Conservation (phyloP, 2,329 filamentous ascomycete species). For the Bretziella fagacearum region DNA sequence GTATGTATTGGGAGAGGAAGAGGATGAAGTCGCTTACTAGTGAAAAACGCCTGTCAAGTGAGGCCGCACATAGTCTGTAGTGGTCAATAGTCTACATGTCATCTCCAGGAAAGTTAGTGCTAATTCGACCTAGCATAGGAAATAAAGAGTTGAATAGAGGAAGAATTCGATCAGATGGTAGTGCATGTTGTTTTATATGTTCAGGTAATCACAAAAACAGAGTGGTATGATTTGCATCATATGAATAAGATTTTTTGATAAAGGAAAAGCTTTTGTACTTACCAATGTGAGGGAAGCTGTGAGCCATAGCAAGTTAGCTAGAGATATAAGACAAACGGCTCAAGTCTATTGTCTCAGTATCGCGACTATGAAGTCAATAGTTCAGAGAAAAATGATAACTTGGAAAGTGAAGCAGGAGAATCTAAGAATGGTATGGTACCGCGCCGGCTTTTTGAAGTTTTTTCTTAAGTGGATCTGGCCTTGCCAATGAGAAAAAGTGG, state of each 20-base stretch:
- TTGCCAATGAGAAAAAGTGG: not conserved
- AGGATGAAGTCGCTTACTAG: not conserved
- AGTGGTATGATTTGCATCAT: constrained; percentile 15
- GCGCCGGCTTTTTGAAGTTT: not conserved
- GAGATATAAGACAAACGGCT: no score
- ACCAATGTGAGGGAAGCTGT: not conserved
- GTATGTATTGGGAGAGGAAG: not conserved
- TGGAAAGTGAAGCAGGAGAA: no score
- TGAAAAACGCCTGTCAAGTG: not conserved
- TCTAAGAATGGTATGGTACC: no score
- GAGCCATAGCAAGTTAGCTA: not conserved
- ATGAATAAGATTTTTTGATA: no score
- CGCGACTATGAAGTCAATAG: no score
- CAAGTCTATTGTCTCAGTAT: no score
- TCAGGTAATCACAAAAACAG: constrained; percentile 21
- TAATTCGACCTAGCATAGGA: no score
- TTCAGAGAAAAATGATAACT: no score
- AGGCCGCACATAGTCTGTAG: not conserved
- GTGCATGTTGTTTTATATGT: constrained; percentile 46
- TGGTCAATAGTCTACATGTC: no score
- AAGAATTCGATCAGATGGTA: constrained; percentile 47
- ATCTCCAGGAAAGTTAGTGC: no score
- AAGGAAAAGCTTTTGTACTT: no score
- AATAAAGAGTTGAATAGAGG: not conserved
- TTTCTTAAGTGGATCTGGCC: not conserved